These are phyloP conservation scores for Fraxinus greggii DNA, from an alignment of 305 asterid species.

Conservation along the genomic window DNA sequence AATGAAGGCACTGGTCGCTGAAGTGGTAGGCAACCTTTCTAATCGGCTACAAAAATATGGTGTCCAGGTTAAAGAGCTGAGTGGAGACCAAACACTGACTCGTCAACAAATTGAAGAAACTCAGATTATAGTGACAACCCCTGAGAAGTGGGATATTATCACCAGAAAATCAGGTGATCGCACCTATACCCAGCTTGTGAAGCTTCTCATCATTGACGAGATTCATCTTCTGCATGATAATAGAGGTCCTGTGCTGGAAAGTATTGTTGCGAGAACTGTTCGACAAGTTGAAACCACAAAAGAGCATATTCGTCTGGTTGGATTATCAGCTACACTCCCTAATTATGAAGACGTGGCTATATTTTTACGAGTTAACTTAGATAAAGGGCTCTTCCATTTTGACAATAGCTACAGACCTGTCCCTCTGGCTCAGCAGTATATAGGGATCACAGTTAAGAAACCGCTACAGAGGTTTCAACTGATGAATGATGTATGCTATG, in stretches of 20 bases:
- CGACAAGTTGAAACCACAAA: slow-evolving; percentile 85
- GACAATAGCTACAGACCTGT: slow-evolving; percentile 95
- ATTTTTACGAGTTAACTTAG: slow-evolving; percentile 65
- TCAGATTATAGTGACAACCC: slow-evolving; percentile 91
- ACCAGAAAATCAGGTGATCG: slow-evolving; percentile 96
- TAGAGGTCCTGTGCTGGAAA: slow-evolving; percentile 94
- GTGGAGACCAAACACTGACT: slow-evolving; percentile 90
- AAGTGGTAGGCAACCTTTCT: slow-evolving; percentile 87
- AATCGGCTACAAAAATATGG: slow-evolving; percentile 76
- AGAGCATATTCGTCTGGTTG: slow-evolving; percentile 89
- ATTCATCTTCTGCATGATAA: slow-evolving; percentile 92
- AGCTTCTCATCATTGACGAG: slow-evolving; percentile 86
- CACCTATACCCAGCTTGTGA: slow-evolving; percentile 90
- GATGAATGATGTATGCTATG: slow-evolving; percentile 93
- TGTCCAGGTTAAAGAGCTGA: slow-evolving; percentile 79
- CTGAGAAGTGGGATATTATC: slow-evolving; percentile 97
- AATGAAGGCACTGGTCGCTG: slow-evolving; percentile 94
- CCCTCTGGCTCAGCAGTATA: slow-evolving; percentile 88
- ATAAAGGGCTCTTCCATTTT: slow-evolving; percentile 86
- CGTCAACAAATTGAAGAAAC: slow-evolving; percentile 97
- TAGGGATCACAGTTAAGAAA: slow-evolving; percentile 88
- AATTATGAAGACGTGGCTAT: slow-evolving; percentile 83
- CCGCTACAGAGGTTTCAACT: slow-evolving; percentile 92
- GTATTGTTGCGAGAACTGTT: slow-evolving; percentile 90
- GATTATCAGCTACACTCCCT: slow-evolving; percentile 92